Base-by-base conservation (phyloP, 2,329 filamentous ascomycete genomes). In the Cladosporium oxysporum region DNA sequence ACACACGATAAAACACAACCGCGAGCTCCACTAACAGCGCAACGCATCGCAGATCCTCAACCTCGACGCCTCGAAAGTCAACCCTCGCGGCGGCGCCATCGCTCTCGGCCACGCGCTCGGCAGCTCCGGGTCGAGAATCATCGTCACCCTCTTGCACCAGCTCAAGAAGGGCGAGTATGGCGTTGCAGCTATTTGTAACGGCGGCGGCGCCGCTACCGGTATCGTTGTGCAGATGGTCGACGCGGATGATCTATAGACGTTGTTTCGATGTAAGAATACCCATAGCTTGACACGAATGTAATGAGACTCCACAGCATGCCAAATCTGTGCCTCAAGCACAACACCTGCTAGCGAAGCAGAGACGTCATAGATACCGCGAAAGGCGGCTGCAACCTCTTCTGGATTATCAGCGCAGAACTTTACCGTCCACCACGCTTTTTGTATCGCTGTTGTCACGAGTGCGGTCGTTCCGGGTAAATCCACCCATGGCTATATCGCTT, bases 121-220 rank as follows among this genome's bases (percentile, higher is more conserved):
- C 21, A 97, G 93, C 84, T 97, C 93, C 1, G 94, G 94, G 16
- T 93, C 92, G 28, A 88, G 94, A 68, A 97, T 98, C 70, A 81
- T 98, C 66, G 92, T 92, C 1, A 97, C 93, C 0, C 81, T 98
- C 68, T 83, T 98, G 68, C 94, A 98, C 79, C 94, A 97, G 80
- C 83, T 98, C 68, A 89, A 96, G 82, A 88, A 90, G 49, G 93
- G 93, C 41, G 91, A 99, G 81, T 98, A 97, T 76, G 95, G 95
- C 63, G 91, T 94, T 70, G 95, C 93, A 18, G 93, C 93, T 2
- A 98, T 99, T 68, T 98, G 95, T 82, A 99, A 99, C 74, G 95
- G 95, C 55, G 95, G 95, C 50, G 95, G 95, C 67, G 94, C 93
- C 16, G 92, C 94, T 1, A 94, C 91, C 11, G 95, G 93, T 0